Evolutionary conservation across 306 rosid species (phyloP), one percentile per base, ranked within the genome.

Genomic region (Trifolium fragiferum): DNA sequence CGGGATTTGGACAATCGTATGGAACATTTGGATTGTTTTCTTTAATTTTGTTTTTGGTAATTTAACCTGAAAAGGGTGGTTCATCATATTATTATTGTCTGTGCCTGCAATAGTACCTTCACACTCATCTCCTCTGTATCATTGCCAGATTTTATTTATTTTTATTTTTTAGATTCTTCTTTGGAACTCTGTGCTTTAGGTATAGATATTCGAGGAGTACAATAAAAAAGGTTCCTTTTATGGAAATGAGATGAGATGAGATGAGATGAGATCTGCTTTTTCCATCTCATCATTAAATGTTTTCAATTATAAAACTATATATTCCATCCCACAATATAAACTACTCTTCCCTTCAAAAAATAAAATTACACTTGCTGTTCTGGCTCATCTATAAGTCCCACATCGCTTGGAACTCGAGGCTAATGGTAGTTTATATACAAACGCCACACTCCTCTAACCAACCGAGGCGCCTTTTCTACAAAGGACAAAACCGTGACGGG

Each of bases 101-200:
- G 80, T 85, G n/a, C 2, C 18, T n/a, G 82, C 80, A 21, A 77
- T 14, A 78, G 92, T 78, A 82, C 87, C 70, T 82, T 87, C 73
- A 33, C 86, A 33, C 86, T 92, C 84, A 87, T 87, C 89, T 87
- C 70, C 82, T 86, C 79, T 81, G 90, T 90, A 87, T 88, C 88
- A 90, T 91, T 90, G 91, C 82, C 88, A 79, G 70, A 23, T 61
- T 55, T 66, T 19, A 6, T 4, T 53, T 51, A 7, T 18, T 8
- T 51, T 8, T 50, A 16, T 38, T 41, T 66, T 40, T 55, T 20
- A 81, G 88, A 84, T 87, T 86, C 91, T 84, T 88, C 85, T 86
- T 88, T 88, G 78, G 88, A 90, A 82, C 86, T 88, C 90, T 90
- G 92, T 87, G 89, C 90, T 89, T 90, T 86, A 84, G 96, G 86